Evolutionary conservation across 768 basidiomycete genomes (phyloP).

Genomic region (Tephrocybe sp.): DNA sequence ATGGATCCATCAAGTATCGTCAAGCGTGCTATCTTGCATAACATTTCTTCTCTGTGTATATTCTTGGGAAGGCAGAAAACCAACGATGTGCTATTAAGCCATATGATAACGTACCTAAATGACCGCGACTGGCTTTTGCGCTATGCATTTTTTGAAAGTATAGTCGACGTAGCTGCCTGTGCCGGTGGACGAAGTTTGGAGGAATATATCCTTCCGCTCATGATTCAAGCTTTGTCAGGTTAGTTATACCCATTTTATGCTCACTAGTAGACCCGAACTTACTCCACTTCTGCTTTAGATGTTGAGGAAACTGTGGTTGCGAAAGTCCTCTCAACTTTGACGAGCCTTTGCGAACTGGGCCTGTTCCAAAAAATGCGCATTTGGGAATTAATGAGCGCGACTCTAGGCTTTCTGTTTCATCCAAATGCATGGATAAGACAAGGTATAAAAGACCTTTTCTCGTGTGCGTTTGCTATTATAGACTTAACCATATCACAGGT

Average conservation of each 20-base stretch:
- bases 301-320: constrained; percentile 94
- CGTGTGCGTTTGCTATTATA: background rate
- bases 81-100: constrained; percentile 90
- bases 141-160: constrained; percentile 91
- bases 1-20: constrained; percentile 89
- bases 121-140: constrained; percentile 92
- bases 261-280: too few species aligned
- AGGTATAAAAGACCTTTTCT: constrained; percentile 43
- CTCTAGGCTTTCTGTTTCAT: constrained; percentile 88
- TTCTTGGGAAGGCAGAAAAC: constrained; percentile 93
- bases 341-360: constrained; percentile 85
- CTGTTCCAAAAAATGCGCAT: constrained; percentile 93
- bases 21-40: constrained; percentile 84
- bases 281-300: constrained; percentile 43
- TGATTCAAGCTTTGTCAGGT: constrained; percentile 96
- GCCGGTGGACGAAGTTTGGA: constrained; percentile 90
- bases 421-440: constrained; percentile 96
- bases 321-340: constrained; percentile 82
- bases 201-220: constrained; percentile 94
- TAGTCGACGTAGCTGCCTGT: constrained; percentile 93
- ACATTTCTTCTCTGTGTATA: constrained; percentile 86
- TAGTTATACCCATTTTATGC: constrained; percentile 13
- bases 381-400: constrained; percentile 93
- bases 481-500: constrained; percentile 38
- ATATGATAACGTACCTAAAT: constrained; percentile 80